Conservation (phyloP, 1,284 basidiomycete species). For the Moesziomyces sp. region DNA sequence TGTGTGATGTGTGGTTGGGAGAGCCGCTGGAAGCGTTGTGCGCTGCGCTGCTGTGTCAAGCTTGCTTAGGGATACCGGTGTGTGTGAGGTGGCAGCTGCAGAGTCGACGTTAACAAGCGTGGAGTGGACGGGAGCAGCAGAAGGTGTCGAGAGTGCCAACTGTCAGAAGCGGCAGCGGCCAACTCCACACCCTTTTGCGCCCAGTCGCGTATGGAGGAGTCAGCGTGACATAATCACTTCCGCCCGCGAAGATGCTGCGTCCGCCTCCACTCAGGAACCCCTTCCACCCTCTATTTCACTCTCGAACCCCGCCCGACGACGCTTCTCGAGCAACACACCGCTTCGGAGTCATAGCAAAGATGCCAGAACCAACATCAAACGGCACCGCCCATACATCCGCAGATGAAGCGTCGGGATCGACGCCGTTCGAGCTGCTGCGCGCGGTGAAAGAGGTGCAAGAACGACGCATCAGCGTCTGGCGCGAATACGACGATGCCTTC, state of each 20-base stretch:
- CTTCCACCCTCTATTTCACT: background rate
- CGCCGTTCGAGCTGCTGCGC: conserved; percentile 32
- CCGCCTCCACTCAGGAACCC: conserved; percentile 19
- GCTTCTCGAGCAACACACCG: too few relatives aligned
- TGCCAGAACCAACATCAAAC: conserved; percentile 13
- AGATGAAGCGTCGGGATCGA: background rate
- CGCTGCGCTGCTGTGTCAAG: background rate
- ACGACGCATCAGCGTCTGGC: conserved; percentile 44
- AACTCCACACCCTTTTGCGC: conserved; percentile 10
- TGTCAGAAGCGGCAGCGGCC: conserved; percentile 10
- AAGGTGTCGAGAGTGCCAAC: conserved; percentile 2
- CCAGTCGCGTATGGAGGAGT: background rate
- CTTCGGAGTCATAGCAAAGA: background rate
- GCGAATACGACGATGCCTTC: conserved; percentile 57
- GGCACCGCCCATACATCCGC: too few relatives aligned
- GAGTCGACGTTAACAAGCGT: too few relatives aligned
- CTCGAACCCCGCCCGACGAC: background rate
- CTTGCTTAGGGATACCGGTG: too few relatives aligned
- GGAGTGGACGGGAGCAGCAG: background rate
- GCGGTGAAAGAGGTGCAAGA: conserved; percentile 54
- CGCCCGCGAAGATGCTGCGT: conserved; percentile 6
- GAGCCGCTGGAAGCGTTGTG: background rate
- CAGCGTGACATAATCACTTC: conserved; percentile 31
- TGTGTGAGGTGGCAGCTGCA: background rate
- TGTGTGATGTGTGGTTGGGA: background rate